Evolutionary conservation across 169 alveolate genomes (phyloP), one percentile per base, ranked within the genome.

Genomic region (Theileria annulata): DNA sequence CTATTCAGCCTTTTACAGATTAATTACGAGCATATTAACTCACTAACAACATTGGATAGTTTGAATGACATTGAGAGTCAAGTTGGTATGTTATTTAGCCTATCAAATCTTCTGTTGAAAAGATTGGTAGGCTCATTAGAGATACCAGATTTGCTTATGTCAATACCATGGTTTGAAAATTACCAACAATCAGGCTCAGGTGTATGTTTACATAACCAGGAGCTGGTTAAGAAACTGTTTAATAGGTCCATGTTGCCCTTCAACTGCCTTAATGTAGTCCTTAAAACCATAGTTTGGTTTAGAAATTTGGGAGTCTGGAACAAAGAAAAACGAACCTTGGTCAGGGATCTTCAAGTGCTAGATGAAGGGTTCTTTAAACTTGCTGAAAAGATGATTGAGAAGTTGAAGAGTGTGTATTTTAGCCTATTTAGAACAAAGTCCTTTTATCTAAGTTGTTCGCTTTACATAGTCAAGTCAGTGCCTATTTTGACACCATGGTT

Each of bases 351-450:
- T 19, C 8, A 56, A 10, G n/a, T 3, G 31, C n/a, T 56, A 8
- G 31, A 56, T 19, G 33, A 64, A 23, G 37, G 62, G 3, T 23
- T 64, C 33, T 10, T 64, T 64, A 35, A 25, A 37, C 37, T 64
- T 19, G 58, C 42, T 12, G 51, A 37, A 21, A 35, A 64, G 58
- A 19, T 64, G 73, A 25, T 64, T 21, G 37, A 3, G 30, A 25
- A 64, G 51, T 64, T 64, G 73, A 64, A 64, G 54, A 25, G 10
- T n/a, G 51, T 64, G 13, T 64, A 37, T 37, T 64, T 64, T 19
- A 47, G 73, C 10, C n/a, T 64, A 4, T 8, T 15, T 25, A 47
- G 19, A 64, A 21, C n/a, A 1, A 19, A 56, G 31, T 21, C 33
- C 28, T 56, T 56, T 56, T 56, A 56, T 25, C 66, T 56, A 1